Evolutionary conservation across 2,329 filamentous ascomycete species (phyloP).

Genomic region (Alternaria gansuensis): DNA sequence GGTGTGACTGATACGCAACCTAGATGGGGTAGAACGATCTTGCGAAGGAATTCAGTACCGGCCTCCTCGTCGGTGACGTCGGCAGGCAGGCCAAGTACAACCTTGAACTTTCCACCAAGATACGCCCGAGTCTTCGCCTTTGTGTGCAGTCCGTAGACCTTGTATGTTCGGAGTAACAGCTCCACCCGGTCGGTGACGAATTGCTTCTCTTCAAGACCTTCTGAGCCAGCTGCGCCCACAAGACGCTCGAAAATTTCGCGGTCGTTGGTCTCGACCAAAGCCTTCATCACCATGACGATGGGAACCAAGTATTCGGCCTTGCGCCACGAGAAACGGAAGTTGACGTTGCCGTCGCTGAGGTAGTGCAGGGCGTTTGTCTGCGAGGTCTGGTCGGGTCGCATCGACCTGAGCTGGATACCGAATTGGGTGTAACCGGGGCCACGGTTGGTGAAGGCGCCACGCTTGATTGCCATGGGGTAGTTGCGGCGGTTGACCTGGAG

Average conservation of each 20-base stretch:
- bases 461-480: constrained; percentile 92
- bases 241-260: constrained; percentile 95
- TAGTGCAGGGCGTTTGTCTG: constrained; percentile 98
- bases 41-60: constrained; percentile 88
- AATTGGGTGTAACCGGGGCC: constrained; percentile 87
- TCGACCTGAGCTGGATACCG: constrained; percentile 89
- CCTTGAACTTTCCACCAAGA: constrained; percentile 88
- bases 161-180: constrained; percentile 90
- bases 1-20: constrained; percentile 86
- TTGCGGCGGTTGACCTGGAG: constrained; percentile 74
- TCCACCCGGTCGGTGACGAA: constrained; percentile 96
- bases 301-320: constrained; percentile 98
- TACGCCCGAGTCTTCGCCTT: constrained; percentile 84
- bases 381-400: constrained; percentile 96
- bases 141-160: constrained; percentile 84
- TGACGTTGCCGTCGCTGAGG: constrained; percentile 93
- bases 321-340: constrained; percentile 96
- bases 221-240: constrained; percentile 78
- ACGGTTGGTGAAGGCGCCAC: constrained; percentile 87
- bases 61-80: constrained; percentile 88
- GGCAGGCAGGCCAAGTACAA: constrained; percentile 83
- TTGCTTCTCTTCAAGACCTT: constrained; percentile 80
- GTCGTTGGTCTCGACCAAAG: constrained; percentile 93
- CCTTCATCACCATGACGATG: constrained; percentile 96
- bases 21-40: constrained; percentile 89